These are phyloP conservation scores for Melampsora americana DNA, from an alignment of 1,284 basidiomycete species.

Conservation along the genomic window DNA sequence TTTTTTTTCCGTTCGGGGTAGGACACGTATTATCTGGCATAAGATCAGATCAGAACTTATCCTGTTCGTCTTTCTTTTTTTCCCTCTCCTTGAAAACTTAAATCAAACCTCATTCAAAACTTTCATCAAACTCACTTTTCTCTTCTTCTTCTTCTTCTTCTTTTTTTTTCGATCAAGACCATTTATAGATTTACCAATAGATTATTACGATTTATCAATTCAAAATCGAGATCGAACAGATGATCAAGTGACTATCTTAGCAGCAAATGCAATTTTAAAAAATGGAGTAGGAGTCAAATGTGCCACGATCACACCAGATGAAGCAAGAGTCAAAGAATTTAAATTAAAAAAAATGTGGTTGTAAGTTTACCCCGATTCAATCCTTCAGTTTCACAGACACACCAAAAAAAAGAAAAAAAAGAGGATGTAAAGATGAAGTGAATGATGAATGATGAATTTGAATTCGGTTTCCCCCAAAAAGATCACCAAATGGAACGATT, in stretches of 20 bases:
- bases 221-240: constrained; percentile 62
- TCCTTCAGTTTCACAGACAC: no score
- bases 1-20: no score
- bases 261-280: constrained; percentile 69
- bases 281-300: constrained; percentile 61
- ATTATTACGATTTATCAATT: constrained; percentile 53
- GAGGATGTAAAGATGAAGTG: background rate
- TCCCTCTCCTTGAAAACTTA: no score
- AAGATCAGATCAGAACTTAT: constrained; percentile 37
- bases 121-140: no score
- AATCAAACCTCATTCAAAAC: no score
- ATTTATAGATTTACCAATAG: constrained; percentile 54
- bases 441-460: background rate
- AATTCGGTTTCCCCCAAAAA: no score
- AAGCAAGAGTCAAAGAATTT: constrained; percentile 67
- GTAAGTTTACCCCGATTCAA: no score
- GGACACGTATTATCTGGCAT: constrained; percentile 42
- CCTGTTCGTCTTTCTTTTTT: no score
- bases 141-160: background rate
- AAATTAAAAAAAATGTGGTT: constrained; percentile 87
- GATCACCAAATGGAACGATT: constrained; percentile 57
- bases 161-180: constrained; percentile 45
- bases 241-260: constrained; percentile 87
- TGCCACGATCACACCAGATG: constrained; percentile 97
- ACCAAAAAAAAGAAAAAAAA: no score